phyloP scores from a whole-genome alignment of 768 basidiomycete genomes.

The Psilocybe cubensis region DNA sequence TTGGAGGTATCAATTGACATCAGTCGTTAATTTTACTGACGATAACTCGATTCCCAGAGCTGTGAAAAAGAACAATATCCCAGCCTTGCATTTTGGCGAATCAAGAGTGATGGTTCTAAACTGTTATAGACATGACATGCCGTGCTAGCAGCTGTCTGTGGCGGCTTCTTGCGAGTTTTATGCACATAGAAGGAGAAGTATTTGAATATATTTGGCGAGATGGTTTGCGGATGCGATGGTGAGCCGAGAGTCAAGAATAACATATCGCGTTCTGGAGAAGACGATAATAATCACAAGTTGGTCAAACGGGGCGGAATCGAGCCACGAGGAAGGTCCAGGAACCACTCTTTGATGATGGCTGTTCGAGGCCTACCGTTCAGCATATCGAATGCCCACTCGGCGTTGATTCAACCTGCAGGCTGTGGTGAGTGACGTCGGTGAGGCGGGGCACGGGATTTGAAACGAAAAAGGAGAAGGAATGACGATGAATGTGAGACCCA shows the following conservation, averaged over 20 bases:
- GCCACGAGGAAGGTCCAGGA: background rate
- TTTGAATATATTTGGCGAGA: no score
- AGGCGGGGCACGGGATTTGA: background rate
- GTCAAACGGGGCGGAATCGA: background rate
- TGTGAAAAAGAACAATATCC: no score
- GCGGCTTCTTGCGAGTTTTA: background rate
- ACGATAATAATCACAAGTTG: background rate
- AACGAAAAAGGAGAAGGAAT: background rate
- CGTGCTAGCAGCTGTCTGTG: background rate
- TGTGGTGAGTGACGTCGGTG: background rate
- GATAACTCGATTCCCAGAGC: no score
- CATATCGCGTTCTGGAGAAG: no score
- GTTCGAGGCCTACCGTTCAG: background rate
- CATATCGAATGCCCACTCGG: no score
- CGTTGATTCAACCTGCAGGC: background rate
- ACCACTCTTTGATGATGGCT: background rate
- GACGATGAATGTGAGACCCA: background rate
- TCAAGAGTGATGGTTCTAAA: no score
- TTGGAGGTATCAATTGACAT: background rate
- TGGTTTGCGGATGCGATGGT: background rate
- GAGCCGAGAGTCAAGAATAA: no score
- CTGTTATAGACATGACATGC: background rate
- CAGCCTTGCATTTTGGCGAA: no score
- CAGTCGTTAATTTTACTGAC: background rate
- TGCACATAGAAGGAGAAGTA: no score